A percentile compares a stretch with the other conserved stretches of the same genome.
phyloP scores from a whole-genome alignment of 2,329 filamentous ascomycete genomes.

The Plectosphaerella cucumerina region DNA sequence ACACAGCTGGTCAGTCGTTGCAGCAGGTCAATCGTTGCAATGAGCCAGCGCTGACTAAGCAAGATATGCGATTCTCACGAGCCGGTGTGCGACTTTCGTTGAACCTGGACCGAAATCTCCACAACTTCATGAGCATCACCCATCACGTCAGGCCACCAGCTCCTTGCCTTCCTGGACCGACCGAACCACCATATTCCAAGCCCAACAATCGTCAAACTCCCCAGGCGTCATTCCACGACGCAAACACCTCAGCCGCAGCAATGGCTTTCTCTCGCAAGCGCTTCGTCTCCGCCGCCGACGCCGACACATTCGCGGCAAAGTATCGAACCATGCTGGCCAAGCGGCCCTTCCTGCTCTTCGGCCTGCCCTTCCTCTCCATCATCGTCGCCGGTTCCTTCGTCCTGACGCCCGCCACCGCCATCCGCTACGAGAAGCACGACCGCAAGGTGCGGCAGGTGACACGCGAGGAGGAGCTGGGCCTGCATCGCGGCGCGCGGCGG shows the following conservation, averaged over 20 bases:
- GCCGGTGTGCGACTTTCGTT: too few species aligned
- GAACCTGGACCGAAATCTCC: too few species aligned
- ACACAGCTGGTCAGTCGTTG: too few species aligned
- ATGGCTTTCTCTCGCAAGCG: slow-evolving; percentile 62
- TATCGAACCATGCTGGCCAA: slow-evolving; percentile 74
- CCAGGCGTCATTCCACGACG: neutral
- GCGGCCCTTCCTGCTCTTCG: slow-evolving; percentile 89
- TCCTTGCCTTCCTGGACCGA: neutral
- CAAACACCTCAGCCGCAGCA: slow-evolving; percentile 42
- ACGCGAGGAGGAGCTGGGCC: slow-evolving; percentile 79
- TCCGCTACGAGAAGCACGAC: slow-evolving; percentile 92
- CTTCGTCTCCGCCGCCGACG: slow-evolving; percentile 63
- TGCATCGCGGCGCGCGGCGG: slow-evolving; percentile 66
- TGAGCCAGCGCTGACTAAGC: too few species aligned
- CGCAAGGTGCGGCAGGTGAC: slow-evolving; percentile 81
- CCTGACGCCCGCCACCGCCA: slow-evolving; percentile 86
- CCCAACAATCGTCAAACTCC: neutral
- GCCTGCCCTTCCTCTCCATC: slow-evolving; percentile 83
- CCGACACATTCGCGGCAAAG: slow-evolving; percentile 64
- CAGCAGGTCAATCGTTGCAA: too few species aligned
- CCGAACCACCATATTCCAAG: neutral
- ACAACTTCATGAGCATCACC: too few species aligned
- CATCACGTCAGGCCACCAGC: neutral
- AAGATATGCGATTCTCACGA: too few species aligned
- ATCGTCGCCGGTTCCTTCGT: slow-evolving; percentile 93